Base-by-base conservation (phyloP, 2,329 filamentous ascomycete species). In the Fusarium musae region DNA sequence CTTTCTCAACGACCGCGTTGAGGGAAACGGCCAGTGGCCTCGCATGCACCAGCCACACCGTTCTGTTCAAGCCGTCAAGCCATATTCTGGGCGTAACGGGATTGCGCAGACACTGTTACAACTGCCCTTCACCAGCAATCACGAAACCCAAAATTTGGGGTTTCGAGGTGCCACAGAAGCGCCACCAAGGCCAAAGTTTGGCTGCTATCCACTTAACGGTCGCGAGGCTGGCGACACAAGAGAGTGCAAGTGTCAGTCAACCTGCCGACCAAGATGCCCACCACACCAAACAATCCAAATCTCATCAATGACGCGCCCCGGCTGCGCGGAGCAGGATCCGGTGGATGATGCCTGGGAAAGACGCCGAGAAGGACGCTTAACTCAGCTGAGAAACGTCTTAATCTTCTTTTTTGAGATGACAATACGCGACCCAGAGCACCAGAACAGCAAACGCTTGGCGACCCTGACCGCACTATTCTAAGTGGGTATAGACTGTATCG, bases 361-460 rank as follows among this genome's bases (percentile, higher is more conserved):
- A 57, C 67, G 70, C 60, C 60, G 63, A 72, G 49, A 59, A 65
- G 19, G 67, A 74, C 75, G 75, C 75, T 75, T 77, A 66, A 75
- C 75, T 76, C 66, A 77, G 75, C 72, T 73, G 69, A 77, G 75
- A 59, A 77, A 69, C 69, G 56, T 66, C 61, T 53, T 67, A 58
- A 23, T 52, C 63, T 73, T 47, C 16, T 65, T 73, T 73, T 52
- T 59, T 47, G 46, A 62, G 34, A 39, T 64, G 59, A 66, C 58
- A 64, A 69, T 57, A 57, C 69, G 62, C 59, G 43, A 63, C 59
- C 58, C 53, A 68, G 59, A 60, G 52, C 63, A 69, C 52, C 61
- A 60, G 53, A 66, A 68, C 68, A 53, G 61, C 65, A 54, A 70
- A 75, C 69, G 70, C 75, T 77, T 74, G 73, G 73, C 74, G 61